These are phyloP conservation scores for Barnettozyma vustinii DNA, from an alignment of 805 yeast species.

Conservation along the genomic window DNA sequence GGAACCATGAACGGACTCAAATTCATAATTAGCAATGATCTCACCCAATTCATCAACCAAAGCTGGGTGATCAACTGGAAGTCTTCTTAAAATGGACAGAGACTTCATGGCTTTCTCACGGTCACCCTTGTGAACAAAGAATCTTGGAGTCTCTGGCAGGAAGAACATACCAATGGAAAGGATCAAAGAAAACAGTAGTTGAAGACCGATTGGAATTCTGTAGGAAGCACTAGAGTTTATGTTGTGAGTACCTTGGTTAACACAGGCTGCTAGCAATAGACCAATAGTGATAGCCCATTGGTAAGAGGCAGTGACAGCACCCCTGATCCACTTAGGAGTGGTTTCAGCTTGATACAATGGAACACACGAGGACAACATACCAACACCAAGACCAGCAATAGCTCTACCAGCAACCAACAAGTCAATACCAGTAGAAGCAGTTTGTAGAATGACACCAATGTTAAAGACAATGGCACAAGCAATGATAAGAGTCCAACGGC, in stretches of 20 bases:
- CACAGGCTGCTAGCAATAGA: conserved; percentile 59
- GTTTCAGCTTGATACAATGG: conserved; percentile 79
- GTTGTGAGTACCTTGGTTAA: conserved; percentile 61
- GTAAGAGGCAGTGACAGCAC: conserved; percentile 69
- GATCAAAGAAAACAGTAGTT: conserved; percentile 60
- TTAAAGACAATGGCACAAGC: conserved; percentile 43
- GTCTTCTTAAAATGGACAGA: conserved; percentile 49
- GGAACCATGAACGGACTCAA: conserved; percentile 32
- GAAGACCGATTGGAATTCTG: conserved; percentile 70
- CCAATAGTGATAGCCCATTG: conserved; percentile 76
- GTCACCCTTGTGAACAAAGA: conserved; percentile 50
- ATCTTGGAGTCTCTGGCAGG: conserved; percentile 78
- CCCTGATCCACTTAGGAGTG: conserved; percentile 73
- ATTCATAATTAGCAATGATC: conserved; percentile 43
- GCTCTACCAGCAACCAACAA: conserved; percentile 61
- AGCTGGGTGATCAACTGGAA: conserved; percentile 39
- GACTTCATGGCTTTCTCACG: conserved; percentile 51
- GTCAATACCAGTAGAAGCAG: conserved; percentile 39
- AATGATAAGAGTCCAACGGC: conserved; percentile 43
- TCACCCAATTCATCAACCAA: conserved; percentile 42
- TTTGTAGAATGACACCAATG: conserved; percentile 48
- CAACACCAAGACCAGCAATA: conserved; percentile 70
- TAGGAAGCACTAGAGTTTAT: conserved; percentile 54
- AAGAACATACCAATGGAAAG: conserved; percentile 57
- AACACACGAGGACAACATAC: conserved; percentile 64